phyloP scores from a whole-genome alignment of 2,329 filamentous ascomycete genomes.

The Claviceps sorghi region DNA sequence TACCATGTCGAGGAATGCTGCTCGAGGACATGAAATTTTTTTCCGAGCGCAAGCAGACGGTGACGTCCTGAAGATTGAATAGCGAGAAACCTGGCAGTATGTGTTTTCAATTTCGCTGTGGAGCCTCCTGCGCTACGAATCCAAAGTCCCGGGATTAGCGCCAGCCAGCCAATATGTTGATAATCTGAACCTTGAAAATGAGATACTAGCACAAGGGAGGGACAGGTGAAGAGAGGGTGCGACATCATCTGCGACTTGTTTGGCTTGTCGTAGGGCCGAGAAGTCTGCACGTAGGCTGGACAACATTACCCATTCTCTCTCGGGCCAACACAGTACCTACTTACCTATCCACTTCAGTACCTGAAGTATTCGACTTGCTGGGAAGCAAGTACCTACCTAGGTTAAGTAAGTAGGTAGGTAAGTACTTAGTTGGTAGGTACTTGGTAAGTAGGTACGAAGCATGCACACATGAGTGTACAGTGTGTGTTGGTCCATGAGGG shows the following conservation, averaged over 20 bases:
- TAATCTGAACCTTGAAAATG: not conserved
- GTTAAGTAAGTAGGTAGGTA: too few relatives aligned
- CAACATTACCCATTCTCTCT: not conserved
- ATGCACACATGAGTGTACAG: too few relatives aligned
- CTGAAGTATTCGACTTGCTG: too few relatives aligned
- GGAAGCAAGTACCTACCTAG: too few relatives aligned
- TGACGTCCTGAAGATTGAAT: too few relatives aligned
- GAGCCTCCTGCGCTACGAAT: not conserved
- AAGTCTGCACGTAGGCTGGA: not conserved
- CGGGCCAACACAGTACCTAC: not conserved
- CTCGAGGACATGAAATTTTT: too few relatives aligned
- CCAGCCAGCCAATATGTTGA: not conserved
- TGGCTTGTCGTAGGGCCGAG: not conserved
- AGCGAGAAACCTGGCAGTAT: not conserved
- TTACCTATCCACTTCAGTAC: too few relatives aligned
- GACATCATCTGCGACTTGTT: not conserved
- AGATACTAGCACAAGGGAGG: not conserved
- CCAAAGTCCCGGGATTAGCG: not conserved
- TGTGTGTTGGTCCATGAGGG: too few relatives aligned
- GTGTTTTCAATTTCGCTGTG: not conserved
- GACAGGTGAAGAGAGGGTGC: slow-evolving; percentile 2
- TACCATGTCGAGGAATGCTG: too few relatives aligned
- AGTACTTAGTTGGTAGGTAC: too few relatives aligned
- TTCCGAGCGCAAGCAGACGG: not conserved
- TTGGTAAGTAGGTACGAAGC: too few relatives aligned